These are phyloP conservation scores for Hydnum rufescens DNA, from an alignment of 768 basidiomycete genomes.

Conservation along the genomic window DNA sequence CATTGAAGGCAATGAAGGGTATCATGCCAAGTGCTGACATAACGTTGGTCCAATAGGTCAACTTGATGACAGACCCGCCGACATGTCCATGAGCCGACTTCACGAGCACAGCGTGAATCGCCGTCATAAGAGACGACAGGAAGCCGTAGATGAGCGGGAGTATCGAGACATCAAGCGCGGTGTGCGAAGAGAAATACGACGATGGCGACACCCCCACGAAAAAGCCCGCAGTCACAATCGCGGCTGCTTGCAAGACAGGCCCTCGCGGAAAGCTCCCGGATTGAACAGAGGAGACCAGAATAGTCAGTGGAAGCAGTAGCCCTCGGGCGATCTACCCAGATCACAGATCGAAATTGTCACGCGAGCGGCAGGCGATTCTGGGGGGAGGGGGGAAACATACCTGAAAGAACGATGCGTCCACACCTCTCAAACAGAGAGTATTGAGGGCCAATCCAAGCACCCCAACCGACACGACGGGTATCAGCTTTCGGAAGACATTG, in stretches of 20 bases:
- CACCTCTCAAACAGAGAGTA: conserved; percentile 53
- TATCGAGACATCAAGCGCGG: neutral
- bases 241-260: conserved; percentile 38
- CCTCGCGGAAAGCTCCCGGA: conserved; percentile 33
- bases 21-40: conserved; percentile 22
- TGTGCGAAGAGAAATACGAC: conserved; percentile 16
- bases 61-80: conserved; percentile 48
- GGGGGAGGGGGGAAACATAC: conserved; percentile 18
- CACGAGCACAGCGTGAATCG: conserved; percentile 55
- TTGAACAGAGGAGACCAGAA: conserved; percentile 43
- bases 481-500: conserved; percentile 33
- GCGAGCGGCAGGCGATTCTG: neutral
- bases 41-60: conserved; percentile 63
- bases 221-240: conserved; percentile 53
- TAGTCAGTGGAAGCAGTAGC: conserved; percentile 65
- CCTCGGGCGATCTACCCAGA: conserved; percentile 70
- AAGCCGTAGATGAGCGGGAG: conserved; percentile 38
- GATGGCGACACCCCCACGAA: conserved; percentile 46
- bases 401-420: conserved; percentile 71
- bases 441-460: conserved; percentile 39
- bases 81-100: conserved; percentile 48
- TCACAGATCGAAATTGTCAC: neutral
- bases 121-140: conserved; percentile 54
- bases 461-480: neutral
- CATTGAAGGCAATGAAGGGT: conserved; percentile 38